phyloP scores from a whole-genome alignment of 2,329 filamentous ascomycete genomes.

The Colletotrichum theobromicola region DNA sequence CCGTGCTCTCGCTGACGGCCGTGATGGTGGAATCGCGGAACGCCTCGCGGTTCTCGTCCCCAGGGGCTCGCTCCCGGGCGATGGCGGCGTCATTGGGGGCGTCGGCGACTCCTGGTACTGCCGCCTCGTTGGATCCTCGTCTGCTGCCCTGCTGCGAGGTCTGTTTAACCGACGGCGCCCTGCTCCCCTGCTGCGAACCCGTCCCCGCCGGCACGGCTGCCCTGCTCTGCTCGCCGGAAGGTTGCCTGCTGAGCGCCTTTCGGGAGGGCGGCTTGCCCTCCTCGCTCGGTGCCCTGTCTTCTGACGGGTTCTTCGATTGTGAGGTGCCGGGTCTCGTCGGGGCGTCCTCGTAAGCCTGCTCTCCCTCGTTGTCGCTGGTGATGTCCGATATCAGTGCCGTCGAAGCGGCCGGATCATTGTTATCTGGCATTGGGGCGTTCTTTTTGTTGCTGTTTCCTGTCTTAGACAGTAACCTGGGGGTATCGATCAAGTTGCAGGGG shows the following conservation, averaged over 20 bases:
- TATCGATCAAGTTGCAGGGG: too few relatives aligned
- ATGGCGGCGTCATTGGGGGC: neutral
- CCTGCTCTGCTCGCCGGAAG: neutral
- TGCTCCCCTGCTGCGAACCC: neutral
- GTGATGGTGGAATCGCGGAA: conserved; percentile 19
- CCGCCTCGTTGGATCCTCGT: conserved; percentile 1
- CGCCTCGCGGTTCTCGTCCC: conserved; percentile 12
- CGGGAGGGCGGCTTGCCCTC: neutral
- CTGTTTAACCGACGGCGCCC: neutral
- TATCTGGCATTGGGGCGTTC: conserved; percentile 2
- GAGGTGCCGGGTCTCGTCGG: conserved; percentile 5
- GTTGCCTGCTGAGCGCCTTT: neutral
- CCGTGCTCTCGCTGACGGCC: conserved; percentile 15
- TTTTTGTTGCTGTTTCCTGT: neutral
- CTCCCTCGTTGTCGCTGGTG: conserved; percentile 2
- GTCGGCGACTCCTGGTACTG: conserved; percentile 5
- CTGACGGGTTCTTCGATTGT: neutral
- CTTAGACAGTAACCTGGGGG: neutral
- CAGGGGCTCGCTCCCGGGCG: neutral
- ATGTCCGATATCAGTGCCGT: neutral
- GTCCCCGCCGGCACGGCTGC: neutral
- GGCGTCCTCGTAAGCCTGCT: conserved; percentile 14
- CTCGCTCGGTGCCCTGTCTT: conserved; percentile 5
- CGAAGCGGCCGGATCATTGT: neutral
- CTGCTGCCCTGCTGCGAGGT: conserved; percentile 2